phyloP scores from a whole-genome alignment of 208 protist genomes.

The Phytomonas sp. region DNA sequence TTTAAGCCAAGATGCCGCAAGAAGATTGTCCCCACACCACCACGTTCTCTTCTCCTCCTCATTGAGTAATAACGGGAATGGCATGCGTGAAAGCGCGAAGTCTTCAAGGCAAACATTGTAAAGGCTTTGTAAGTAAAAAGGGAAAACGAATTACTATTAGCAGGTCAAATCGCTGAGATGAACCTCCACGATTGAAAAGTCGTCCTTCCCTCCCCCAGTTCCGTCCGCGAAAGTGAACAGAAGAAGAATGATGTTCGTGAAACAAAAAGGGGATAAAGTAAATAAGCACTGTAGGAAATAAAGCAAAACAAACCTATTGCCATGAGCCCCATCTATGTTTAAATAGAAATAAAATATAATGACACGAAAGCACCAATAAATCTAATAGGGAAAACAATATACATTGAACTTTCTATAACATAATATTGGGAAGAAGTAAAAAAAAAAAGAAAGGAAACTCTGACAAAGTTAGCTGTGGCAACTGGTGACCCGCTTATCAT shows the following conservation, averaged over 20 bases:
- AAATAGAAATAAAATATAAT: neutral
- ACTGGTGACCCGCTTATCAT: neutral
- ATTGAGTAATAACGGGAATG: neutral
- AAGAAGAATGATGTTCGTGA: constrained; percentile 11
- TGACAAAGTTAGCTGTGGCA: neutral
- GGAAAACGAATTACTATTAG: constrained; percentile 4
- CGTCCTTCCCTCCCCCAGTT: neutral
- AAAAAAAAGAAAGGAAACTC: neutral
- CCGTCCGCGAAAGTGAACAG: neutral
- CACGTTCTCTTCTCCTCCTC: neutral
- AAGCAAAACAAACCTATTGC: neutral
- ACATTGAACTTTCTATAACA: neutral
- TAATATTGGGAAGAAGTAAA: neutral
- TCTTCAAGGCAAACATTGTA: neutral
- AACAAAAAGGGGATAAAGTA: constrained; percentile 14
- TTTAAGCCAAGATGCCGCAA: neutral
- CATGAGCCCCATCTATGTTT: neutral
- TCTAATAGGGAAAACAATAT: neutral
- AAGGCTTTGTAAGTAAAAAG: constrained; percentile 2
- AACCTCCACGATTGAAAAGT: neutral
- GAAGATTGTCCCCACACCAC: neutral
- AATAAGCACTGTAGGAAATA: constrained; percentile 9
- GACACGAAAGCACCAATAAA: neutral
- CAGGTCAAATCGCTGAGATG: neutral
- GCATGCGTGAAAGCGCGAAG: neutral